phyloP scores from a whole-genome alignment of 1,284 basidiomycete species.

The Trichosporon inkin region DNA sequence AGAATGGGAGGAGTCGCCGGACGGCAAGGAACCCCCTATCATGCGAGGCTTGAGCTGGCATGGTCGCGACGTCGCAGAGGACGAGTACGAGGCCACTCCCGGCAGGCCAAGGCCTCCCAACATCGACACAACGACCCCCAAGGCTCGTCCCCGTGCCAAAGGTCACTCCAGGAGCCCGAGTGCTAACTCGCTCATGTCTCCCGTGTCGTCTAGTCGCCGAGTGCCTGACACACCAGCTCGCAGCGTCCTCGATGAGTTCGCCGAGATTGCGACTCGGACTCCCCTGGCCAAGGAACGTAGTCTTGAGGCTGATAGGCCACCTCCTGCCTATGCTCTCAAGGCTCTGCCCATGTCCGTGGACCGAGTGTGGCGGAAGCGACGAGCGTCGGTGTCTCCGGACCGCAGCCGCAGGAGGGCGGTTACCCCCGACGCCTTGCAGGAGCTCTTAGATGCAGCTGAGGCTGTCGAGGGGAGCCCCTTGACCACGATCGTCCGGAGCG shows the following conservation, averaged over 20 bases:
- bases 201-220: slow-evolving; percentile 33
- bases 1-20: slow-evolving; percentile 34
- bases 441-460: slow-evolving; percentile 42
- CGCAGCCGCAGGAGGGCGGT: slow-evolving; percentile 21
- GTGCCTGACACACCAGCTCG: slow-evolving; percentile 43
- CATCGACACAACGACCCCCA: slow-evolving; percentile 1
- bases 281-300: slow-evolving; percentile 28
- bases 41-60: slow-evolving; percentile 46
- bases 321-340: slow-evolving; percentile 26
- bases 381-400: slow-evolving; percentile 29
- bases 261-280: slow-evolving; percentile 44
- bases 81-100: slow-evolving; percentile 24
- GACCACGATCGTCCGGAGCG: slow-evolving; percentile 29
- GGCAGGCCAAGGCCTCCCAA: slow-evolving; percentile 8
- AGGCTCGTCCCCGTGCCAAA: neutral
- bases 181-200: slow-evolving; percentile 40
- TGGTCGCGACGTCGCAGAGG: slow-evolving; percentile 38
- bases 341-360: slow-evolving; percentile 29
- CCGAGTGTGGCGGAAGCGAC: slow-evolving; percentile 29
- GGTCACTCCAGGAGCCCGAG: slow-evolving; percentile 27
- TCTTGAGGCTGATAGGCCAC: slow-evolving; percentile 11
- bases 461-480: slow-evolving; percentile 44
- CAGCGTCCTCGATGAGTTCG: slow-evolving; percentile 44
- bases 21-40: slow-evolving; percentile 40
- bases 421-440: slow-evolving; percentile 42